Evolutionary conservation across 179 eudicot species (phyloP).

Genomic region (Gypsophila paniculata): DNA sequence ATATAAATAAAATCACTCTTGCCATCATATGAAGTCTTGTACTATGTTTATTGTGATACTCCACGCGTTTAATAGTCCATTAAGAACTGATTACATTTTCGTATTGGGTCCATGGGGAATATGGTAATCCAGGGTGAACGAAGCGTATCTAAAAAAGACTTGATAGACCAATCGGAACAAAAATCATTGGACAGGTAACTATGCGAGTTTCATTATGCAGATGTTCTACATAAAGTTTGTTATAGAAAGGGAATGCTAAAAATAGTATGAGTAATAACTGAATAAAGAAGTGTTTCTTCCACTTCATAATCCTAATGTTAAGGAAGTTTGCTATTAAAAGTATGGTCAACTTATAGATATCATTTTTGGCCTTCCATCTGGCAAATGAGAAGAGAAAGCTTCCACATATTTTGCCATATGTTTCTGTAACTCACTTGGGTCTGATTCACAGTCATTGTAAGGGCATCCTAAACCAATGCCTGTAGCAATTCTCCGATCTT

Average conservation of each 20-base stretch:
- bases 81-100: too few species aligned
- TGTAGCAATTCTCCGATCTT: not conserved
- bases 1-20: too few species aligned
- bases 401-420: constrained; percentile 32
- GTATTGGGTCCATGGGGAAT: too few species aligned
- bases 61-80: too few species aligned
- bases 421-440: constrained; percentile 22
- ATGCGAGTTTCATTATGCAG: not conserved
- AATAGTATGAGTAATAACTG: constrained; percentile 3
- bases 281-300: constrained; percentile 7
- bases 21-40: too few species aligned
- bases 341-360: constrained; percentile 22
- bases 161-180: not conserved
- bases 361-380: constrained; percentile 26
- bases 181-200: not conserved
- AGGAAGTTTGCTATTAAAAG: constrained; percentile 29
- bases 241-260: not conserved
- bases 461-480: constrained; percentile 14
- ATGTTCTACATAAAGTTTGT: constrained; percentile 7
- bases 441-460: constrained; percentile 19
- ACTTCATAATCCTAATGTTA: constrained; percentile 22
- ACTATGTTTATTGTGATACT: too few species aligned
- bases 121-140: not conserved
- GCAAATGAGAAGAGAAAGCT: constrained; percentile 20
- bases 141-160: not conserved